Base-by-base conservation (phyloP, 805 yeast genomes). In the Wickerhamiella spandovensis region DNA sequence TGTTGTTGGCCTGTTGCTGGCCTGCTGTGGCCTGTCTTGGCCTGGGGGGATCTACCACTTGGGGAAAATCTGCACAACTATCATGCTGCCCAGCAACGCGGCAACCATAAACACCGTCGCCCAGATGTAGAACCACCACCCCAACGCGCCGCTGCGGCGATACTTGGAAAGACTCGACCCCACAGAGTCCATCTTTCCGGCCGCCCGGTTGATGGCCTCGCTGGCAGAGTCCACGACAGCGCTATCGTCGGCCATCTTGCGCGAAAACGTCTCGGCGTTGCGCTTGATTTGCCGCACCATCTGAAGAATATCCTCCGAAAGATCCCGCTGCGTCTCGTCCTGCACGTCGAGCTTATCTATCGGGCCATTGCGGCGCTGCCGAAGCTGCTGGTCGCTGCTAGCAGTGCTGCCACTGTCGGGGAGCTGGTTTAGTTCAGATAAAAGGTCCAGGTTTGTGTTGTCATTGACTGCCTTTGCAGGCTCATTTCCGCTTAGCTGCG, bases 231-330 rank as follows among this genome's bases (percentile, higher is more conserved):
- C 52, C 13, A 70, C 66, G 6, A 67, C 62, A 23, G 61, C 63
- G 10, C 52, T 53, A 52, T 70, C 73, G 20, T 57, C 49, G 23
- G 61, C 61, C n/a, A 70, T 58, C 56, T 69, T 67, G 59, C 72
- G 51, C 58, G 61, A 54, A 69, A 76, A 68, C 6, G 59, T 57
- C 28, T 68, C 54, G 1, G 82, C 81, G 18, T 77, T 73, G 23
- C 63, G 60, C 53, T 73, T 76, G 54, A 78, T 69, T 7, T 67
- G 63, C 7, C 69, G 57, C 0, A 79, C 78, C 63, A 78, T 69
- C 18, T 67, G 71, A 3, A 72, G 60, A 46, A 78, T 64, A 41
- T 78, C 81, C 25, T 61, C 62, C 30, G 78, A 59, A 15, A 78
- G 63, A 38, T 73, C 74, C 37, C 73, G 73, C 59, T 78, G 83